A percentile compares a stretch with the other conserved stretches of the same genome.
phyloP scores from a whole-genome alignment of 192 early-diverging fungal genomes.

The Radiomyces spectabilis region DNA sequence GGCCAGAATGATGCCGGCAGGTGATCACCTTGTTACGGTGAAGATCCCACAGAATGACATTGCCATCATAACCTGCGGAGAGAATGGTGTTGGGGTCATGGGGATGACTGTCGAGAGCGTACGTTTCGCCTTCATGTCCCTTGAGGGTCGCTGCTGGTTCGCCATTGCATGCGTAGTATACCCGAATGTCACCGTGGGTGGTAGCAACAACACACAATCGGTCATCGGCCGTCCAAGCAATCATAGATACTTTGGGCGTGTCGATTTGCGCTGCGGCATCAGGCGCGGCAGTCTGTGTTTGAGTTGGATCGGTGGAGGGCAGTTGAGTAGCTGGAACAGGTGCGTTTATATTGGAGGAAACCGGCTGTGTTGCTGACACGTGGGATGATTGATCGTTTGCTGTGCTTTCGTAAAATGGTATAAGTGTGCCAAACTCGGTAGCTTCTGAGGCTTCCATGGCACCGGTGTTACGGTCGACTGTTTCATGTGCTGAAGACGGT shows the following conservation, averaged over 20 bases:
- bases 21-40: slow-evolving; percentile 34
- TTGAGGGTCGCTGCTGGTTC: slow-evolving; percentile 39
- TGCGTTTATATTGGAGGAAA: too few relatives aligned
- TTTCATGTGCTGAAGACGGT: too few relatives aligned
- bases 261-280: background rate
- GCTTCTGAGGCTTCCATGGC: too few relatives aligned
- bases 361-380: too few relatives aligned
- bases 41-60: slow-evolving; percentile 77
- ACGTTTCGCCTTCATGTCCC: slow-evolving; percentile 60
- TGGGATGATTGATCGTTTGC: too few relatives aligned
- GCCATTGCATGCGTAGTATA: slow-evolving; percentile 61
- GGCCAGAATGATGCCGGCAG: slow-evolving; percentile 32
- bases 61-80: slow-evolving; percentile 78
- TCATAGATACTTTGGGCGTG: slow-evolving; percentile 45
- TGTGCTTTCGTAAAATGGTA: too few relatives aligned
- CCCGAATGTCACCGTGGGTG: slow-evolving; percentile 57
- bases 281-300: too few relatives aligned
- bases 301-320: too few relatives aligned
- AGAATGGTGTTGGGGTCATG: slow-evolving; percentile 60
- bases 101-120: slow-evolving; percentile 72
- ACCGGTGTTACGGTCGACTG: too few relatives aligned
- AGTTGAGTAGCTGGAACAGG: too few relatives aligned
- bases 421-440: background rate
- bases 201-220: slow-evolving; percentile 55
- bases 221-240: slow-evolving; percentile 71